These are phyloP conservation scores for Naganishia albida DNA, from an alignment of 1,284 basidiomycete genomes.

Conservation along the genomic window DNA sequence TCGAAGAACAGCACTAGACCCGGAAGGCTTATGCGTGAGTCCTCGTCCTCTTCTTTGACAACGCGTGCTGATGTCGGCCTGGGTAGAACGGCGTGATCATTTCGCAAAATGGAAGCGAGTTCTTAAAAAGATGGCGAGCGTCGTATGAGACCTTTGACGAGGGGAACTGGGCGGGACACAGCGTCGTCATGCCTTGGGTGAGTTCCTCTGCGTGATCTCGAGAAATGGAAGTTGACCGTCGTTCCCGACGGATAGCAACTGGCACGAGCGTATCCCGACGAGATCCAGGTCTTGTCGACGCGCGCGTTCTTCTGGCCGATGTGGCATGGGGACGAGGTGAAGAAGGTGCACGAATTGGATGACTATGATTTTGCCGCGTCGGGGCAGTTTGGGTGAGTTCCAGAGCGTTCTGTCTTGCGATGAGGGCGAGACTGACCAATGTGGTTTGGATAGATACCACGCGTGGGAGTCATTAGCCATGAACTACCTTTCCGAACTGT, in stretches of 20 bases:
- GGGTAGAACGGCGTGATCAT: conserved; percentile 57
- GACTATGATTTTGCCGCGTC: conserved; percentile 47
- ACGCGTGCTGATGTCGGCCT: background rate
- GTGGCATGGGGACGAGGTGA: conserved; percentile 52
- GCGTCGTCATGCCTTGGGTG: conserved; percentile 52
- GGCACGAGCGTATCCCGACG: conserved; percentile 51
- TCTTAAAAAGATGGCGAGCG: conserved; percentile 54
- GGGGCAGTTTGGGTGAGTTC: conserved; percentile 51
- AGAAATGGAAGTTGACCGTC: background rate
- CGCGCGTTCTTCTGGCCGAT: conserved; percentile 58
- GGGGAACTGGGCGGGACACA: conserved; percentile 53
- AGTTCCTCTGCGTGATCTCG: conserved; percentile 5
- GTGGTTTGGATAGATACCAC: conserved; percentile 45
- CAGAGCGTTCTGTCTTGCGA: background rate
- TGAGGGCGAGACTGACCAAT: background rate
- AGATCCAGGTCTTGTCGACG: conserved; percentile 55
- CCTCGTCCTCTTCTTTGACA: background rate
- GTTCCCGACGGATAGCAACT: conserved; percentile 42
- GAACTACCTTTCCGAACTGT: conserved; percentile 47
- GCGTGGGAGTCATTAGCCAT: conserved; percentile 55
- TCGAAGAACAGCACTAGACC: conserved; percentile 42
- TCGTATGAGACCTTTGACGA: conserved; percentile 54
- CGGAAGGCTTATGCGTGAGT: conserved; percentile 52
- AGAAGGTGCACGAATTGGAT: conserved; percentile 46
- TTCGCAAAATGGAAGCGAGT: conserved; percentile 51